Percentiles rank a stretch among this genome's conserved stretches.
These are phyloP conservation scores for Sporothrix phasma DNA, from an alignment of 2,329 filamentous ascomycete genomes.

Conservation along the genomic window DNA sequence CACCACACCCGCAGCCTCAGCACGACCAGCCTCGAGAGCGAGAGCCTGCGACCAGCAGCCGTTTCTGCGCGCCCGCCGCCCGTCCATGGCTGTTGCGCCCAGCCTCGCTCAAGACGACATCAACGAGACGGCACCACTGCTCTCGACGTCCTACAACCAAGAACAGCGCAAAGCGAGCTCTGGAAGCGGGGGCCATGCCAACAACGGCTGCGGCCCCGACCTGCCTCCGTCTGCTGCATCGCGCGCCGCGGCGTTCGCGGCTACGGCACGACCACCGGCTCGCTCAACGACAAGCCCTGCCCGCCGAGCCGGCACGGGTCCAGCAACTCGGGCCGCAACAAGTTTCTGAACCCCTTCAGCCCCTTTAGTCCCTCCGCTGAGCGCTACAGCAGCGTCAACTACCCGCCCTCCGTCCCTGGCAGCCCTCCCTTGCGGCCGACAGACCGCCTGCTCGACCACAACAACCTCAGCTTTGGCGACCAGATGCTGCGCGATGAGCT, in stretches of 20 bases:
- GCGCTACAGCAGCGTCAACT: slow-evolving; percentile 54
- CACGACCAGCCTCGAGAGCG: slow-evolving; percentile 80
- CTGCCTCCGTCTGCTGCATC: slow-evolving; percentile 31
- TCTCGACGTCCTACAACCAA: slow-evolving; percentile 28
- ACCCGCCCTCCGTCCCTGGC: slow-evolving; percentile 57
- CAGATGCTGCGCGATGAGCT: slow-evolving; percentile 62
- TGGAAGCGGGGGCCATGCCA: slow-evolving; percentile 16
- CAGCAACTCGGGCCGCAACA: slow-evolving; percentile 41
- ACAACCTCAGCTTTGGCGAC: slow-evolving; percentile 53
- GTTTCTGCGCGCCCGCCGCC: slow-evolving; percentile 52
- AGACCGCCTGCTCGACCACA: slow-evolving; percentile 41
- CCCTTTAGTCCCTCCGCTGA: slow-evolving; percentile 28
- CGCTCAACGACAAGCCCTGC: slow-evolving; percentile 26
- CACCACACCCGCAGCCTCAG: slow-evolving; percentile 52
- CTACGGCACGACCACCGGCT: slow-evolving; percentile 27
- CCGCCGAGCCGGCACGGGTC: slow-evolving; percentile 37
- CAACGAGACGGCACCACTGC: slow-evolving; percentile 44
- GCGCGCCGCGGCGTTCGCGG: slow-evolving; percentile 18
- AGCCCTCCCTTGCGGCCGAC: slow-evolving; percentile 44
- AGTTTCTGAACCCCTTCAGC: slow-evolving; percentile 22
- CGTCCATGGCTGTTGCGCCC: slow-evolving; percentile 32
- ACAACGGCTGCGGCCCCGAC: slow-evolving; percentile 19
- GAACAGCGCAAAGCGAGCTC: neutral
- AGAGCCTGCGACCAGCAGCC: slow-evolving; percentile 56
- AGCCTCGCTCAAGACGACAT: slow-evolving; percentile 28